phyloP scores from a whole-genome alignment of 2,329 filamentous ascomycete species.

The Camillea tinctor region DNA sequence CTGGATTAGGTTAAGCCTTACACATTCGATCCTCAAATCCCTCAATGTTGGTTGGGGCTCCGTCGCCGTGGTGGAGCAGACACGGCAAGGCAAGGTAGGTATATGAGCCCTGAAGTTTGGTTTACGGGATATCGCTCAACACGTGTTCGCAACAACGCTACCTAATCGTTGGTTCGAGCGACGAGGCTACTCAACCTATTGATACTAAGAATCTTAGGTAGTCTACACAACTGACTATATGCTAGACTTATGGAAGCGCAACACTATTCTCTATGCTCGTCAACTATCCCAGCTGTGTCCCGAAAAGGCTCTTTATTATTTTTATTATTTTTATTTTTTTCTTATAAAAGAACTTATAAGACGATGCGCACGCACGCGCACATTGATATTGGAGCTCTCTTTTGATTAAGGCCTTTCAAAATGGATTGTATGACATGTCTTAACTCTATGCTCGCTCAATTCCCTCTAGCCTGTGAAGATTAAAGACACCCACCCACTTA shows the following conservation, averaged over 20 bases:
- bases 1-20: not conserved
- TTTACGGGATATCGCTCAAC: not conserved
- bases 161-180: not conserved
- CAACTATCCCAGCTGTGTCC: not conserved
- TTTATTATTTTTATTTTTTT: too few relatives aligned
- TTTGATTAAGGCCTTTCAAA: not conserved
- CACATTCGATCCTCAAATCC: not conserved
- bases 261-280: not conserved
- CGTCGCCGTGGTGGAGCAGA: not conserved
- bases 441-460: constrained; percentile 9
- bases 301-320: not conserved
- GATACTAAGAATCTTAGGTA: not conserved
- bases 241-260: not conserved
- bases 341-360: not conserved
- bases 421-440: not conserved
- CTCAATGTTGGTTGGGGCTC: not conserved
- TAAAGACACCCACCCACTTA: not conserved
- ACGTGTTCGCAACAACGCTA: not conserved
- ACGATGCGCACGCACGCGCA: not conserved
- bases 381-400: not conserved
- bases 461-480: not conserved
- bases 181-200: not conserved
- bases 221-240: not conserved
- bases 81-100: not conserved
- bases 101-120: not conserved